Evolutionary conservation across 768 basidiomycete genomes (phyloP), one percentile per base, ranked within the genome.

Genomic region (Mycena floridula): DNA sequence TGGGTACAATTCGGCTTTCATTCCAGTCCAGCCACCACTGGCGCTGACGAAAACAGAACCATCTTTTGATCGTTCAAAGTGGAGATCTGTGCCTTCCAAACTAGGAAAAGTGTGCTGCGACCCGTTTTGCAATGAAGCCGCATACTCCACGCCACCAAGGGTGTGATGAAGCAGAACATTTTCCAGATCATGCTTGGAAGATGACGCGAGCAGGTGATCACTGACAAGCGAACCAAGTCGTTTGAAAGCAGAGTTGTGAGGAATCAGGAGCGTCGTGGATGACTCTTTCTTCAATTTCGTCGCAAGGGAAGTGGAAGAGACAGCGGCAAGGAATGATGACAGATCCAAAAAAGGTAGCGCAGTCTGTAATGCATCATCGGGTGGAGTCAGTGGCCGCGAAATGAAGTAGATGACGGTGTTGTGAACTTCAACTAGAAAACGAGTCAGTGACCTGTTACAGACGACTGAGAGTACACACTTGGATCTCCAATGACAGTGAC

Each of bases 341-440:
- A 92, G 73, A 30, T 91, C 82, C n/a, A 96, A 74, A 44, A 76
- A 68, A 3, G 91, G 86, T 13, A 94, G 69, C 12, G 89, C 84
- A 5, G 88, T 84, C 58, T 85, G 78, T 32, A 98, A 68, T 12
- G 84, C 76, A 58, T 93, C 87, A 2, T 74, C 70, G 0, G 96
- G 96, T 13, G 91, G 92, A 2, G 80, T 69, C 38, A 98, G 71
- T 1, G 93, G 83, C 22, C 81, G 77, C 3, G 92, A 86, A 37
- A 98, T 65, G 54, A 97, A 85, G 65, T 98, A 99, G 49, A 99
- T 83, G 51, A 94, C 59, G 6, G 84, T 83, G 42, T 86, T 85
- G 44, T 89, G 78, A 45, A 83, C 66, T 50, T 80, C 68, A 50
- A 91, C 89, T 91, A 55, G 18, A 42, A 45, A 35, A 7, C 4